A percentile compares a stretch with the other conserved stretches of the same genome.
phyloP scores from a whole-genome alignment of 768 basidiomycete genomes.

The Phanerochaete sordida region DNA sequence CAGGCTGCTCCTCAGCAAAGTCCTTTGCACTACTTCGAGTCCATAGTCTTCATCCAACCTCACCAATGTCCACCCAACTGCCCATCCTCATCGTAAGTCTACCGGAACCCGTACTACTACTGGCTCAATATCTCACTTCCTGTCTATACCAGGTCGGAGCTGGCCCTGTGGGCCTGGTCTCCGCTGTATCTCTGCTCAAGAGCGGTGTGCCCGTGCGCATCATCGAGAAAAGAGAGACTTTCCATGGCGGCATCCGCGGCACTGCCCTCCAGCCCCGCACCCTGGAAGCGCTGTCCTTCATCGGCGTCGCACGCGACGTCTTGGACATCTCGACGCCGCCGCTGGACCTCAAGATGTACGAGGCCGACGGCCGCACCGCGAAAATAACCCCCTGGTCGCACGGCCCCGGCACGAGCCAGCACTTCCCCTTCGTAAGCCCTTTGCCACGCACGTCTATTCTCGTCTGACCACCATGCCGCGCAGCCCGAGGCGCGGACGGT shows the following conservation, averaged over 20 bases:
- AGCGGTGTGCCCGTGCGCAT: slow-evolving; percentile 19
- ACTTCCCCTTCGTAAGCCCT: slow-evolving; percentile 16
- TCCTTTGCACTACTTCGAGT: too few relatives aligned
- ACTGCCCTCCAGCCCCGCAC: slow-evolving; percentile 22
- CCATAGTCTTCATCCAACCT: neutral
- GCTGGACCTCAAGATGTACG: slow-evolving; percentile 11
- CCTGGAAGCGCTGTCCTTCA: slow-evolving; percentile 16
- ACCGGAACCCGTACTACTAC: neutral
- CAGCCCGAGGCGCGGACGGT: slow-evolving; percentile 1
- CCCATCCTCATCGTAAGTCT: neutral
- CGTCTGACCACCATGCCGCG: neutral
- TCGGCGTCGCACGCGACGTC: slow-evolving; percentile 18
- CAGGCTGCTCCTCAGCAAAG: too few relatives aligned
- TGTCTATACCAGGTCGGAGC: slow-evolving; percentile 15
- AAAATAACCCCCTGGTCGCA: slow-evolving; percentile 7
- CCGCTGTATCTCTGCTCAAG: slow-evolving; percentile 13
- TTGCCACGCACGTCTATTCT: neutral
- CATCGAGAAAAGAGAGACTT: slow-evolving; percentile 15
- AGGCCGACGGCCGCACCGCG: slow-evolving; percentile 15
- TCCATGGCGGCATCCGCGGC: slow-evolving; percentile 24
- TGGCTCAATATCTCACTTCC: neutral
- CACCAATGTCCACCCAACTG: neutral
- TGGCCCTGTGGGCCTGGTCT: slow-evolving; percentile 19
- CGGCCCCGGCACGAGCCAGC: slow-evolving; percentile 3
- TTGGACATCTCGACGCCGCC: neutral